Conservation (phyloP, 345 rosid species). For the Linum tenue region DNA sequence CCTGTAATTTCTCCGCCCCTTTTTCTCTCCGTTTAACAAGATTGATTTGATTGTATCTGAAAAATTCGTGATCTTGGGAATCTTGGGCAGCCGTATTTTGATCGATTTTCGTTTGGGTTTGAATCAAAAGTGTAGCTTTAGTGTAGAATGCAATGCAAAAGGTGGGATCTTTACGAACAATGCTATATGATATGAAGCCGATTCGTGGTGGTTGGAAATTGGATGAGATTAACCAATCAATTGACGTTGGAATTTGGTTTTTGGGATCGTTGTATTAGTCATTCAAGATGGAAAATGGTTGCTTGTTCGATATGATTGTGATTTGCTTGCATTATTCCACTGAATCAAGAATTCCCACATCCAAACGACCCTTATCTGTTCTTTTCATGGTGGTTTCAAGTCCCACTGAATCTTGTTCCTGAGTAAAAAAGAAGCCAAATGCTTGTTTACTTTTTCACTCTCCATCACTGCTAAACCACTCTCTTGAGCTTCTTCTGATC, state of each 20-base stretch:
- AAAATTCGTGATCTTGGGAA: background rate
- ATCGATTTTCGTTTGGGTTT: background rate
- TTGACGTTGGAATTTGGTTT: background rate
- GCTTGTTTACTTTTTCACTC: background rate
- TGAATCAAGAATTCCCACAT: too few species aligned
- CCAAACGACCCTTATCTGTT: too few species aligned
- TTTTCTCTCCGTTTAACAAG: background rate
- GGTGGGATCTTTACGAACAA: background rate
- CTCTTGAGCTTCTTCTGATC: background rate
- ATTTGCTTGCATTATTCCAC: too few species aligned
- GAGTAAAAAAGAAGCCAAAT: background rate
- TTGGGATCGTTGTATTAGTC: background rate
- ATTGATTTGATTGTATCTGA: background rate
- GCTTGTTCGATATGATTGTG: too few species aligned
- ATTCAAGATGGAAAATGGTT: background rate
- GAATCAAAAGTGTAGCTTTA: background rate
- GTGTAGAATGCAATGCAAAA: background rate
- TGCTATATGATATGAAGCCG: background rate
- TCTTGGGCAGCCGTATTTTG: background rate
- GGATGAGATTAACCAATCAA: background rate
- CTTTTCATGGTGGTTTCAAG: too few species aligned
- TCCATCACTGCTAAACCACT: too few species aligned
- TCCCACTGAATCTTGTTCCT: background rate
- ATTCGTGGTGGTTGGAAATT: background rate
- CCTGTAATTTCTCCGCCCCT: conserved; percentile 31